Evolutionary conservation across 345 rosid species (phyloP).

Genomic region (Euphorbia peplus): DNA sequence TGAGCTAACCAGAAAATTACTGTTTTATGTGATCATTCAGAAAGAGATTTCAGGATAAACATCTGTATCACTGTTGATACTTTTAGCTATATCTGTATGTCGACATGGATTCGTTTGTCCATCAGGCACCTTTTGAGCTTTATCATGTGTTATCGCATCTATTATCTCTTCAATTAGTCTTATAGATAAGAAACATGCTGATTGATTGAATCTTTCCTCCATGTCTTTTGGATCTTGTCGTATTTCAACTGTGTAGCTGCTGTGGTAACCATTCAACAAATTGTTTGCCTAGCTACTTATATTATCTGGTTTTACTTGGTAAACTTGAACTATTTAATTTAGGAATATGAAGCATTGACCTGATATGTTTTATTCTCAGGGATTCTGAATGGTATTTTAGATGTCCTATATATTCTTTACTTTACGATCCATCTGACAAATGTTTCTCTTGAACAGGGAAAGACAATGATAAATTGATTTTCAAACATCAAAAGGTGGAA

Average conservation of each 20-base stretch:
- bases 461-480: conserved; percentile 19
- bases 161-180: neutral
- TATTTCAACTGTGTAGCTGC: neutral
- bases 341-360: neutral
- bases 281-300: neutral
- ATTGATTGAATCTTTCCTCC: neutral
- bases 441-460: conserved; percentile 40
- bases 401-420: neutral
- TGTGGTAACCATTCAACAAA: neutral
- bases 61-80: neutral
- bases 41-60: conserved; percentile 1
- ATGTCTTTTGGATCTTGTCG: neutral
- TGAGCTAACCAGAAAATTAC: neutral
- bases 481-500: neutral
- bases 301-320: neutral
- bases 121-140: neutral
- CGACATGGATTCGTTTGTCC: neutral
- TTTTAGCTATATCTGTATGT: neutral
- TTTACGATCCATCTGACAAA: neutral
- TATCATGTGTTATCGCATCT: neutral
- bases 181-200: neutral
- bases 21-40: neutral
- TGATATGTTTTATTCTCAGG: neutral
- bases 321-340: neutral
- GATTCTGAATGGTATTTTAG: neutral